Percentiles rank a stretch among this genome's conserved stretches.
Evolutionary conservation across 2,329 filamentous ascomycete species (phyloP).

Genomic region (Penicillium janthinellum): DNA sequence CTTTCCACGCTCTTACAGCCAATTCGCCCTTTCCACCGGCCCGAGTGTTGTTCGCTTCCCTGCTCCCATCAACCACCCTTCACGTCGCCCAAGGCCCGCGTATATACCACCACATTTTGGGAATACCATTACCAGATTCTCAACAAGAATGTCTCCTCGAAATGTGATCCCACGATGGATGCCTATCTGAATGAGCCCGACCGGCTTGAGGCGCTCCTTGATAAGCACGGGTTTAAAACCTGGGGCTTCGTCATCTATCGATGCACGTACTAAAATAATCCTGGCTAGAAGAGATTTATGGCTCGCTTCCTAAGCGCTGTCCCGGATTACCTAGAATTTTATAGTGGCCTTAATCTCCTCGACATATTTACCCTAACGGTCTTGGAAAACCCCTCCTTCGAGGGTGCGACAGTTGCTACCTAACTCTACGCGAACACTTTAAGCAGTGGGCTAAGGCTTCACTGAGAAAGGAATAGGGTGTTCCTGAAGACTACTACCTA

Average conservation of each 20-base stretch:
- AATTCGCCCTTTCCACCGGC: not conserved
- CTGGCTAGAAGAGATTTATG: not conserved
- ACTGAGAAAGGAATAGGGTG: conserved; percentile 10
- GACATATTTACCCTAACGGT: conserved; percentile 15
- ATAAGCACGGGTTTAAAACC: conserved; percentile 9
- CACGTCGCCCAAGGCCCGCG: not conserved
- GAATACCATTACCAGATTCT: not conserved
- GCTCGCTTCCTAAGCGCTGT: not conserved
- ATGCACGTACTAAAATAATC: conserved; percentile 1
- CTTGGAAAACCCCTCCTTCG: conserved; percentile 19
- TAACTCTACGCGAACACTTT: conserved; percentile 15
- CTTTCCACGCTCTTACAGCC: not conserved
- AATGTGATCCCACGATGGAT: not conserved
- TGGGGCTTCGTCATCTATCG: conserved; percentile 10
- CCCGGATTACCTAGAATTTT: not conserved
- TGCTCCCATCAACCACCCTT: not conserved
- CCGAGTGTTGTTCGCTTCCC: not conserved
- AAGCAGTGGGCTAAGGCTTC: conserved; percentile 9
- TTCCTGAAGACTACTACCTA: not conserved
- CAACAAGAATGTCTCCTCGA: not conserved
- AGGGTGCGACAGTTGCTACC: conserved; percentile 11
- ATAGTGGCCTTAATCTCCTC: not conserved
- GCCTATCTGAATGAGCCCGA: not conserved
- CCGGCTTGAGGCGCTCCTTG: conserved; percentile 44
- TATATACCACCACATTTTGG: not conserved